Evolutionary conservation across 1,284 basidiomycete genomes (phyloP).

Genomic region (Wallemia hederae): DNA sequence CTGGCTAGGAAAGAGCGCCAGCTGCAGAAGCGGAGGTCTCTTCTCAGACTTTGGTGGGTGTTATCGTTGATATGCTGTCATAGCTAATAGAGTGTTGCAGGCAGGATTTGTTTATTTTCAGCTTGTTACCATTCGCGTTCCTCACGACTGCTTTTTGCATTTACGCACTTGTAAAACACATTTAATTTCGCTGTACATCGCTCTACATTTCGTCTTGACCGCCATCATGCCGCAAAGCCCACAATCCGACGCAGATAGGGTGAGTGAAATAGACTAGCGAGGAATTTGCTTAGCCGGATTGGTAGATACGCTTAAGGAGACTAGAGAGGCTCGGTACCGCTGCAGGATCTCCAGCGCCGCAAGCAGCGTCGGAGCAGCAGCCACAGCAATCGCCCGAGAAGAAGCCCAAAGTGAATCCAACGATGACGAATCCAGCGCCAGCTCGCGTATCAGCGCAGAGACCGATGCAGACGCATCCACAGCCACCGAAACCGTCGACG

Average conservation of each 20-base stretch:
- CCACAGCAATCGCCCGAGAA: neutral
- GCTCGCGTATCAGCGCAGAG: neutral
- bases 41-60: neutral
- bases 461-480: neutral
- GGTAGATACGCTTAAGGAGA: neutral
- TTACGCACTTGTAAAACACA: neutral
- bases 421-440: neutral
- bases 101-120: constrained; percentile 1
- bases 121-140: neutral
- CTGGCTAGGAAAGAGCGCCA: constrained; percentile 19
- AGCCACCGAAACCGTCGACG: neutral
- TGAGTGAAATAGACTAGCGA: neutral
- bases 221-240: too few species aligned
- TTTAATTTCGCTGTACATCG: neutral
- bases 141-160: neutral
- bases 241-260: neutral
- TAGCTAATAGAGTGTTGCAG: neutral
- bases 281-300: neutral
- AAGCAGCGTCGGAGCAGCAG: neutral
- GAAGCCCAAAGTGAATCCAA: neutral
- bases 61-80: neutral
- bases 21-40: constrained; percentile 10
- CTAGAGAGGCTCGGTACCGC: neutral
- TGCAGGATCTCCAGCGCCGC: neutral
- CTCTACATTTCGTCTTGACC: neutral